These are phyloP conservation scores for Asclepias syriaca DNA, from an alignment of 257 asterid species.

Conservation along the genomic window DNA sequence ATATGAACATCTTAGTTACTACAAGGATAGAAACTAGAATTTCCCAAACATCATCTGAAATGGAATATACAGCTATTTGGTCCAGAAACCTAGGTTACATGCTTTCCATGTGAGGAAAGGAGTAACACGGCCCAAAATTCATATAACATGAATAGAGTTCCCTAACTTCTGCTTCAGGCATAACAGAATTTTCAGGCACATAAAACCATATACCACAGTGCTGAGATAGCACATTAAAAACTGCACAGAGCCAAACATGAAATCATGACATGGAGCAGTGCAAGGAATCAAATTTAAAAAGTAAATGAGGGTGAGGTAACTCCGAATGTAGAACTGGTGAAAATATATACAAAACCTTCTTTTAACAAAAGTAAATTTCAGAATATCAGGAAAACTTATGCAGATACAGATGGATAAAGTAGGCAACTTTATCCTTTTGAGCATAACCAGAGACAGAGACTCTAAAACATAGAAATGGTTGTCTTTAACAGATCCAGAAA, in stretches of 20 bases:
- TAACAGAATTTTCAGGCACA: background rate
- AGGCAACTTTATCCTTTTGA: background rate
- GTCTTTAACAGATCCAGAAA: background rate
- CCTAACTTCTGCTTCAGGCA: background rate
- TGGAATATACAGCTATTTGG: background rate
- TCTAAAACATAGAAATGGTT: background rate
- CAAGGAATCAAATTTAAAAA: background rate
- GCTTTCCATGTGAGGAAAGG: background rate
- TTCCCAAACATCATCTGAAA: background rate
- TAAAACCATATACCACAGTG: background rate
- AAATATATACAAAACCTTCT: background rate
- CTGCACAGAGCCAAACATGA: background rate
- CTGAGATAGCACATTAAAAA: background rate
- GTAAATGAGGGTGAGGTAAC: background rate
- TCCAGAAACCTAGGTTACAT: background rate
- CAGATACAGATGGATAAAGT: background rate
- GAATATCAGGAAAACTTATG: background rate
- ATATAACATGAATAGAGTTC: background rate
- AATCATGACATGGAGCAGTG: background rate
- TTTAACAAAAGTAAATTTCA: background rate
- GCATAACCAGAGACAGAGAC: background rate
- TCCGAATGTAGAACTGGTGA: background rate
- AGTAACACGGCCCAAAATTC: background rate
- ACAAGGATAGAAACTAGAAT: background rate
- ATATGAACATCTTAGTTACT: background rate